phyloP scores from a whole-genome alignment of 345 rosid species.

The Murraya koenigii region DNA sequence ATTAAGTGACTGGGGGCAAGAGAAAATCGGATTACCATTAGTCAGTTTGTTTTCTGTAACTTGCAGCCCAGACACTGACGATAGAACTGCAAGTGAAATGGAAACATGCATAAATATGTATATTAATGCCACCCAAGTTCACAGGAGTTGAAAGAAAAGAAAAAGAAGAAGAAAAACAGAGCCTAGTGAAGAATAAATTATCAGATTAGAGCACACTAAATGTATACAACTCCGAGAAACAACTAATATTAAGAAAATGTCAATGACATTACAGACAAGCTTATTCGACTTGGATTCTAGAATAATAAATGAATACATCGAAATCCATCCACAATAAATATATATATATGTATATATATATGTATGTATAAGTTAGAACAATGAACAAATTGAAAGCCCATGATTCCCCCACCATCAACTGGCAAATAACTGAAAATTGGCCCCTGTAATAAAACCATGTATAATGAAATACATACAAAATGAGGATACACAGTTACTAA shows the following conservation, averaged over 20 bases:
- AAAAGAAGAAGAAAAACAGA: neutral
- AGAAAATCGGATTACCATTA: conserved; percentile 41
- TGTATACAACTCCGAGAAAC: neutral
- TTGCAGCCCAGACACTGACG: conserved; percentile 76
- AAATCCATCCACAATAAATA: neutral
- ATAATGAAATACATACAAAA: neutral
- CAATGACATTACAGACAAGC: neutral
- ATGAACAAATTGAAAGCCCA: conserved; percentile 1
- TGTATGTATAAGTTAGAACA: neutral
- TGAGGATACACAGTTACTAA: neutral
- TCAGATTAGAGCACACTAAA: neutral
- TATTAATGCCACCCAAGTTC: neutral
- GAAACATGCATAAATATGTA: neutral
- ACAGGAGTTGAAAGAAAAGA: neutral
- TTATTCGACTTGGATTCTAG: neutral
- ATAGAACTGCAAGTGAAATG: conserved; percentile 64
- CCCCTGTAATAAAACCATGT: neutral
- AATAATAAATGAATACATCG: neutral
- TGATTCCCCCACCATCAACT: neutral
- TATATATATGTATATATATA: neutral
- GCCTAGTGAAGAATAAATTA: neutral
- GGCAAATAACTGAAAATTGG: neutral
- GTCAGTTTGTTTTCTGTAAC: conserved; percentile 47
- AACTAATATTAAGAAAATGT: neutral
- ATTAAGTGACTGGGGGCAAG: neutral